Conservation (phyloP, 2,329 filamentous ascomycete genomes). For the Huntiella bhutanensis region DNA sequence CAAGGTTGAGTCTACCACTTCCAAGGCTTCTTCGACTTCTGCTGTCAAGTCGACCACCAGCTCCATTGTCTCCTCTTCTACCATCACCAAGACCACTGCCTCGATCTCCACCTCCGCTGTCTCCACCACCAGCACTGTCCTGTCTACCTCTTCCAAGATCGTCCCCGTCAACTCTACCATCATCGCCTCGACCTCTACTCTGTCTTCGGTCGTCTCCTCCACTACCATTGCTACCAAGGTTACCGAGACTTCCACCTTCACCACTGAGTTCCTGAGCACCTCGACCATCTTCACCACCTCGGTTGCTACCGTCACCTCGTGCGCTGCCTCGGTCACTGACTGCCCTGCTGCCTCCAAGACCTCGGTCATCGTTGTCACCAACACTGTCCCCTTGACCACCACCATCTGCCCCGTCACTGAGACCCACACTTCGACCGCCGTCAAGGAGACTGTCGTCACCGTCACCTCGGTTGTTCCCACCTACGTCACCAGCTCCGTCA, state of each 20-base stretch:
- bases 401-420: conserved; percentile 43
- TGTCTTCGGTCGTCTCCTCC: conserved; percentile 7
- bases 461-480: conserved; percentile 9
- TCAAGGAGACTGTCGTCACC: conserved; percentile 15
- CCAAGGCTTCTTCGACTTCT: conserved; percentile 4
- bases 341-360: conserved; percentile 28
- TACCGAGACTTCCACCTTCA: conserved; percentile 12
- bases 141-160: conserved; percentile 7
- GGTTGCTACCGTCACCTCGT: conserved; percentile 31
- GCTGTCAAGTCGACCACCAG: conserved; percentile 12
- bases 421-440: conserved; percentile 24
- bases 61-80: conserved; percentile 15
- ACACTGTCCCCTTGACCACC: conserved; percentile 37
- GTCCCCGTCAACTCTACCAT: conserved; percentile 10
- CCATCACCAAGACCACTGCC: conserved; percentile 14
- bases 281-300: conserved; percentile 33
- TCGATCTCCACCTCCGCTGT: conserved; percentile 5
- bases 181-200: conserved; percentile 8
- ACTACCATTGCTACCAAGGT: conserved; percentile 9
- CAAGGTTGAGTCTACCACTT: conserved; percentile 6
- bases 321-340: conserved; percentile 26
- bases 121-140: conserved; percentile 8
- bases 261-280: conserved; percentile 25
- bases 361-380: conserved; percentile 29
- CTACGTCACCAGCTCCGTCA: conserved; percentile 11